Evolutionary conservation across 179 eudicot species (phyloP), one percentile per base, ranked within the genome.

Genomic region (Silene vulgaris): DNA sequence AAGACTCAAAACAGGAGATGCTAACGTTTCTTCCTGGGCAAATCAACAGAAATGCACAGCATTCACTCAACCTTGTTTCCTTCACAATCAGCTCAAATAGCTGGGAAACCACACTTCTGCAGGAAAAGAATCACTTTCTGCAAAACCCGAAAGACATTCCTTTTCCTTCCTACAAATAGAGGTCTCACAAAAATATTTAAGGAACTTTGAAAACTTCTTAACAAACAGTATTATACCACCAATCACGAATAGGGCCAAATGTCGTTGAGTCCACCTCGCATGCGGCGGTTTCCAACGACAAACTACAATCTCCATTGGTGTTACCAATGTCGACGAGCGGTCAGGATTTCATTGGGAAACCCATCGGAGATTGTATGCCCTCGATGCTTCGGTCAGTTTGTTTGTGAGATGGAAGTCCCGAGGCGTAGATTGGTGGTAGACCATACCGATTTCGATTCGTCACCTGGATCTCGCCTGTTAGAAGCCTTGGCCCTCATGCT

Each of bases 401-500:
- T 90, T 1, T 45, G 67, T 21, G 93, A 90, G 69, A 80, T 86
- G 76, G 80, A 80, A 17, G 19, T 80, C 62, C 77, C 84, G 13
- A 77, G 82, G 20, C 87, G 86, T 1, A 75, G 83, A 2, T 75
- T 80, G 12, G 69, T 87, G 7, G 68, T 79, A 2, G 84, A 83
- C 17, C 78, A 80, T 21, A 83, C 89, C 1, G 80, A 83, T 16
- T 77, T 75, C 11, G 89, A 88, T 76, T 83, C 87, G 3, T 88
- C 91, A 32, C 89, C 90, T 1, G 84, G 82, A 63, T 77, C 91
- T 60, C 90, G 91, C 1, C 84, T 89, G 3, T 71, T 90, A 0
- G 91, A 90, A 76, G 91, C 91, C 9, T 80, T 90, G 17, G 37
- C 89, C 21, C 89, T 89, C 40, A 78, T 82, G 82, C 77, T 86